phyloP scores from a whole-genome alignment of 176 grass and related monocot genomes.

The Eleusine coracana region DNA sequence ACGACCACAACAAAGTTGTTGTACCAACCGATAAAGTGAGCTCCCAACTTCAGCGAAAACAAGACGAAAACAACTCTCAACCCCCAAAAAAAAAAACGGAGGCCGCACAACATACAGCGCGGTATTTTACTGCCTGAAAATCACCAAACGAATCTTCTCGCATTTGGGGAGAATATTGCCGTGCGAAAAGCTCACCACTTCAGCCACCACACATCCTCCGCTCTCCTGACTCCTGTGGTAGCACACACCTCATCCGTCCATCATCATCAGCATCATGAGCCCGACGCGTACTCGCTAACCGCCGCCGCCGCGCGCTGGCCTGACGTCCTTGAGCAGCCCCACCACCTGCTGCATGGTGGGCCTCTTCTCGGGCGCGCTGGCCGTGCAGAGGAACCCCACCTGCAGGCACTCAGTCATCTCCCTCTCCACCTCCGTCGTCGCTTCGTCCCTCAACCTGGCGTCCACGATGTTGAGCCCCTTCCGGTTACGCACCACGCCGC shows the following conservation, averaged over 20 bases:
- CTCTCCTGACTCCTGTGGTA: too few relatives aligned
- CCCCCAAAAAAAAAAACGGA: background rate
- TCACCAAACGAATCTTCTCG: slow-evolving; percentile 24
- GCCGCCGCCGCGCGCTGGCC: background rate
- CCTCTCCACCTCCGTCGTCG: slow-evolving; percentile 28
- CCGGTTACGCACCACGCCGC: slow-evolving; percentile 49
- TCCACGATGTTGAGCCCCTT: slow-evolving; percentile 60
- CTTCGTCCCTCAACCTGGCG: slow-evolving; percentile 39
- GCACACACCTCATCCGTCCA: background rate
- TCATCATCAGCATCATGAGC: slow-evolving; percentile 22
- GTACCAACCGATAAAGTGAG: slow-evolving; percentile 42
- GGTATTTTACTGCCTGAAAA: background rate
- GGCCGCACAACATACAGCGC: background rate
- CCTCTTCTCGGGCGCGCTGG: slow-evolving; percentile 60
- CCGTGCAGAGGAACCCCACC: slow-evolving; percentile 75
- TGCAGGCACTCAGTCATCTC: slow-evolving; percentile 68
- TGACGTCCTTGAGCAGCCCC: slow-evolving; percentile 80
- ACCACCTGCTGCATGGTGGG: slow-evolving; percentile 91
- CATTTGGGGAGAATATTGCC: background rate
- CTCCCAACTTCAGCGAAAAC: slow-evolving; percentile 35
- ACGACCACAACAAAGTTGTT: slow-evolving; percentile 17
- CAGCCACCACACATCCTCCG: too few relatives aligned
- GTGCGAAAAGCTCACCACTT: background rate
- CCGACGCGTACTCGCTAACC: background rate
- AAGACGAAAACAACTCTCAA: slow-evolving; percentile 9